Percentiles rank a stretch among this genome's conserved stretches.
Conservation (phyloP, 2,329 filamentous ascomycete species). For the Aspergillus thermomutatus region DNA sequence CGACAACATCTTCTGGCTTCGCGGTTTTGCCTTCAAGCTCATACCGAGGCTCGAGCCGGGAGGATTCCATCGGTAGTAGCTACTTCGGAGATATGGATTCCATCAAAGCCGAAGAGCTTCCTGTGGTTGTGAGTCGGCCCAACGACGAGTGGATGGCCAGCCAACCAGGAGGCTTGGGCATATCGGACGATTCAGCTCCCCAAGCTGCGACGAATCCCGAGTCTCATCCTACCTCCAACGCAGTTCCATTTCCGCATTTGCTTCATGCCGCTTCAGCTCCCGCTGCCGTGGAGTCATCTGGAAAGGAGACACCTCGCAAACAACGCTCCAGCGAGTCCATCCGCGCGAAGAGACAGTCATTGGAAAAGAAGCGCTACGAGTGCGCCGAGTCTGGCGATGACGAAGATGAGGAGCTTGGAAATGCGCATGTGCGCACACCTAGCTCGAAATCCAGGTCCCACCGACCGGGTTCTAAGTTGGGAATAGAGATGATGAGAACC, state of each 20-base stretch:
- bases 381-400: constrained; percentile 87
- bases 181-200: constrained; percentile 56
- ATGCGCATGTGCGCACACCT: constrained; percentile 47
- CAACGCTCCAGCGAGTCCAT: constrained; percentile 71
- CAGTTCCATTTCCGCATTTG: constrained; percentile 51
- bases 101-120: constrained; percentile 71
- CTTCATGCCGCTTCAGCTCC: constrained; percentile 64
- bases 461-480: constrained; percentile 79
- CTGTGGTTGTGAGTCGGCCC: constrained; percentile 71
- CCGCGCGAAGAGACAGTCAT: constrained; percentile 67
- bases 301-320: constrained; percentile 52
- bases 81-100: constrained; percentile 84
- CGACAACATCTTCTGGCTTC: constrained; percentile 72
- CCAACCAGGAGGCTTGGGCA: constrained; percentile 69
- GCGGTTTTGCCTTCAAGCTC: constrained; percentile 68
- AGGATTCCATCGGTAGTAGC: constrained; percentile 79
- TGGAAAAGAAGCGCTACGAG: constrained; percentile 70
- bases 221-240: constrained; percentile 5
- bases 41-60: constrained; percentile 74
- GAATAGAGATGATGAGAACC: constrained; percentile 96
- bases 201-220: constrained; percentile 21
- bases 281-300: constrained; percentile 53
- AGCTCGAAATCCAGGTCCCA: constrained; percentile 52
- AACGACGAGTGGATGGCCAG: constrained; percentile 68
- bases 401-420: constrained; percentile 85